Percentiles rank a stretch among this genome's conserved stretches.
These are phyloP conservation scores for Solanum arcanum DNA, from an alignment of 257 asterid species.

Conservation along the genomic window DNA sequence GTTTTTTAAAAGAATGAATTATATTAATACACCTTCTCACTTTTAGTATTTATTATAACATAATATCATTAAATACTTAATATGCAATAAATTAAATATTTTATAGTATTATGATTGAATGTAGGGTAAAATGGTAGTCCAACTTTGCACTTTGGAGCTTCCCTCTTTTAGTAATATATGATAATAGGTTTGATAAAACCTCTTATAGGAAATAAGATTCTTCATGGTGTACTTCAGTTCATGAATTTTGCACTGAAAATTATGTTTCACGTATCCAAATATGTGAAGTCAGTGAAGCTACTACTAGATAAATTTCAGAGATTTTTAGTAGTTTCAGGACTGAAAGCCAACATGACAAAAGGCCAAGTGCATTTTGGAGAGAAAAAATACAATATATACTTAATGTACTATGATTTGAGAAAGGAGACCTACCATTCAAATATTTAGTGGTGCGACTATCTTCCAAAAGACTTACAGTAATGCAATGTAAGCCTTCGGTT, in stretches of 20 bases:
- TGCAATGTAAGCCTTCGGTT: not conserved
- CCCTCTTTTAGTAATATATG: too few relatives aligned
- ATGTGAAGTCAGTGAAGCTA: too few relatives aligned
- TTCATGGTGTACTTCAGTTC: not conserved
- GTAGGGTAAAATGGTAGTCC: not conserved
- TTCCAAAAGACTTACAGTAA: not conserved
- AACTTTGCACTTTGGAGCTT: too few relatives aligned
- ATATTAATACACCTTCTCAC: not conserved
- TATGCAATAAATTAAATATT: too few relatives aligned
- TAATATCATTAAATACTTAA: not conserved
- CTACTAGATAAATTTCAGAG: too few relatives aligned
- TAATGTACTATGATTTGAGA: not conserved
- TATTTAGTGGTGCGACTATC: not conserved
- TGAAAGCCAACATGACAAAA: too few relatives aligned
- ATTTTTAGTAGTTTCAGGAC: too few relatives aligned
- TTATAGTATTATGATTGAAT: not conserved
- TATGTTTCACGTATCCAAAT: not conserved
- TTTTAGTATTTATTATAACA: not conserved
- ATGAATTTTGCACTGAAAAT: not conserved
- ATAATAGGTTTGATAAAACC: too few relatives aligned
- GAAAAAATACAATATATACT: too few relatives aligned
- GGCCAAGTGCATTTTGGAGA: not conserved
- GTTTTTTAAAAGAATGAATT: not conserved
- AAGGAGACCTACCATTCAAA: not conserved
- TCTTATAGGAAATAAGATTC: too few relatives aligned